phyloP scores from a whole-genome alignment of 139 green algal species.

The Tetradesmus obliquus region DNA sequence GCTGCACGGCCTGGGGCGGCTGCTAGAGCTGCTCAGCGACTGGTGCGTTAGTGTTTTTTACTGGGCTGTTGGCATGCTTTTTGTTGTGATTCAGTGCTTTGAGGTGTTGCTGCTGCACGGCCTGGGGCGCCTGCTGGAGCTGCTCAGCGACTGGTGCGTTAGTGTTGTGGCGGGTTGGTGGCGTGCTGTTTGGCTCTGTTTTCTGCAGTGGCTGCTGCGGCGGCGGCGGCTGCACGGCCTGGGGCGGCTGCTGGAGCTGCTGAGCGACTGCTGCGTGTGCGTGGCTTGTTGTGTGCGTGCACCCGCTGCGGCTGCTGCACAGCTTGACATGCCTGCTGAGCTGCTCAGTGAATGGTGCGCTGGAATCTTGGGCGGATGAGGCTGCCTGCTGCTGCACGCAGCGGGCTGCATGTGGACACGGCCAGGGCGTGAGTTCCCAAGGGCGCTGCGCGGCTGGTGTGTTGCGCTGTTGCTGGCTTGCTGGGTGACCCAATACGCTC shows the following conservation, averaged over 20 bases:
- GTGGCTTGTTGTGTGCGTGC: too few relatives aligned
- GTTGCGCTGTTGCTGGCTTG: too few relatives aligned
- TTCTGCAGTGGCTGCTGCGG: constrained; percentile 67
- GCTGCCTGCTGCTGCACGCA: too few relatives aligned
- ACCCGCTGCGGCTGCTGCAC: constrained; percentile 59
- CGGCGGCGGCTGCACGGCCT: constrained; percentile 74
- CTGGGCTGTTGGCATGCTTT: too few relatives aligned
- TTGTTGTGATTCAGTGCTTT: too few relatives aligned
- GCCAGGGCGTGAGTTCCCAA: too few relatives aligned
- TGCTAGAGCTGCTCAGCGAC: constrained; percentile 87
- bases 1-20: constrained; percentile 75
- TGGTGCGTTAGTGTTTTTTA: constrained; percentile 52
- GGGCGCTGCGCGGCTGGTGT: too few relatives aligned
- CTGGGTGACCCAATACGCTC: too few relatives aligned
- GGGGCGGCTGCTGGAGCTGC: constrained; percentile 83
- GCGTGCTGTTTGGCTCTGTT: too few relatives aligned
- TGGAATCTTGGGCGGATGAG: too few relatives aligned
- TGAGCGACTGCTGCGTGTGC: constrained; percentile 71
- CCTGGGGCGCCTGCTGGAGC: constrained; percentile 83
- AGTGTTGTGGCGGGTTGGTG: too few relatives aligned
- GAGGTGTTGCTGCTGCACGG: constrained; percentile 65
- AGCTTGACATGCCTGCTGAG: constrained; percentile 83
- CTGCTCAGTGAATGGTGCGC: constrained; percentile 72
- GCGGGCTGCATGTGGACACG: too few relatives aligned
- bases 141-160: constrained; percentile 80